Evolutionary conservation across 352 stramenopile genomes (phyloP).

Genomic region (Globisporangium cystogenes): DNA sequence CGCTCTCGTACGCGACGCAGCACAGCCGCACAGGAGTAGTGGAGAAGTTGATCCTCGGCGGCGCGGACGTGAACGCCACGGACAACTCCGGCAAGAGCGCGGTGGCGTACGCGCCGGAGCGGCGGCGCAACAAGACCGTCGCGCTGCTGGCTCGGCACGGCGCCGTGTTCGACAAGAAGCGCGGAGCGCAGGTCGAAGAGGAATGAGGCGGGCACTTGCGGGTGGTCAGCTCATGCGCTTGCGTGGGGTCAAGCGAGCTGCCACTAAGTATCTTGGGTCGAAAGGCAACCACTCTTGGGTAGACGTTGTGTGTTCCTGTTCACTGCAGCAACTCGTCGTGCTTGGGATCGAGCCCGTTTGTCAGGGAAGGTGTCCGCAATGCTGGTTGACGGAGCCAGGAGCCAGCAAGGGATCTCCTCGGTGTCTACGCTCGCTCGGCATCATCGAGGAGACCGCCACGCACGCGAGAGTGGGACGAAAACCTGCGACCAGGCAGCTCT

Average conservation of each 20-base stretch:
- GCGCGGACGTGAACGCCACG: background rate
- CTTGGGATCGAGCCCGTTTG: too few species aligned
- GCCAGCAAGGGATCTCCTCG: background rate
- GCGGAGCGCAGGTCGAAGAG: background rate
- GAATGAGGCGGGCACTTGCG: background rate
- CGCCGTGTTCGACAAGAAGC: background rate
- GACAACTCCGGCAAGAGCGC: background rate
- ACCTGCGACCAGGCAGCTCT: background rate
- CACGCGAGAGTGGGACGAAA: background rate
- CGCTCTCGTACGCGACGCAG: background rate
- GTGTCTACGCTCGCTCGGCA: background rate
- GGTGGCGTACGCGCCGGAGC: background rate
- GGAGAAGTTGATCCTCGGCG: background rate
- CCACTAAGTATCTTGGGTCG: too few species aligned
- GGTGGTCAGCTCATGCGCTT: too few species aligned
- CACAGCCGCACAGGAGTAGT: background rate
- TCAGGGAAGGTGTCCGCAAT: too few species aligned
- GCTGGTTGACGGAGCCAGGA: too few species aligned
- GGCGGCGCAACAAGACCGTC: background rate
- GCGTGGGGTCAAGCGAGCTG: too few species aligned
- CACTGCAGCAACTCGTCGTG: too few species aligned
- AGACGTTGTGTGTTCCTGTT: too few species aligned
- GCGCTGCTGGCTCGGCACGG: background rate
- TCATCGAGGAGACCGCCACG: constrained; percentile 1
- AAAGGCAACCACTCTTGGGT: too few species aligned